Evolutionary conservation across 305 asterid species (phyloP).

Genomic region (Solanum aculeatissimum): DNA sequence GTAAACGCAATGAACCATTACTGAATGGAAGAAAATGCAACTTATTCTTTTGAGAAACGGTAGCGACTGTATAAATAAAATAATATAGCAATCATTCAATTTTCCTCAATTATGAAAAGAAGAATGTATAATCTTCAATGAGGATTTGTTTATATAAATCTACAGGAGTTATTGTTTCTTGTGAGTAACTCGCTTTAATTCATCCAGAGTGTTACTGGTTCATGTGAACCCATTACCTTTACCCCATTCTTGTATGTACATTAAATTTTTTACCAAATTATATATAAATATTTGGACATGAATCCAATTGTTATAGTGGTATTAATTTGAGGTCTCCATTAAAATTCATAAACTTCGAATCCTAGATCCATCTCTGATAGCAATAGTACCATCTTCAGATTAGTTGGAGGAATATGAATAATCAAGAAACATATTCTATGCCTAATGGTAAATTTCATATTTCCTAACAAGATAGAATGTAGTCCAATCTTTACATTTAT

Average conservation of each 20-base stretch:
- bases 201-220: not conserved
- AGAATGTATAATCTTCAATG: not conserved
- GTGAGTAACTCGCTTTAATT: not conserved
- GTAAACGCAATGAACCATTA: not conserved
- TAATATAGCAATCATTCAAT: not conserved
- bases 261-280: too few species aligned
- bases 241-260: not conserved
- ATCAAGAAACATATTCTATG: not conserved
- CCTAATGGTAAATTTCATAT: not conserved
- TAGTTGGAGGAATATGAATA: not conserved
- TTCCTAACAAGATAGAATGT: not conserved
- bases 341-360: not conserved
- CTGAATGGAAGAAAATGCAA: not conserved
- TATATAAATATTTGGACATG: not conserved
- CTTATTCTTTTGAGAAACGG: not conserved
- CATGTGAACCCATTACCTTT: not conserved
- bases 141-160: not conserved
- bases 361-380: not conserved
- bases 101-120: not conserved
- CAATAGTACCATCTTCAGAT: not conserved
- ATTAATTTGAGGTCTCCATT: not conserved
- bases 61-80: not conserved
- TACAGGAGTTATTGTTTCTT: not conserved
- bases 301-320: not conserved
- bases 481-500: not conserved